Percentiles rank a stretch among this genome's conserved stretches.
Evolutionary conservation across 2,329 filamentous ascomycete species (phyloP).

Genomic region (Penicillium concentricum): DNA sequence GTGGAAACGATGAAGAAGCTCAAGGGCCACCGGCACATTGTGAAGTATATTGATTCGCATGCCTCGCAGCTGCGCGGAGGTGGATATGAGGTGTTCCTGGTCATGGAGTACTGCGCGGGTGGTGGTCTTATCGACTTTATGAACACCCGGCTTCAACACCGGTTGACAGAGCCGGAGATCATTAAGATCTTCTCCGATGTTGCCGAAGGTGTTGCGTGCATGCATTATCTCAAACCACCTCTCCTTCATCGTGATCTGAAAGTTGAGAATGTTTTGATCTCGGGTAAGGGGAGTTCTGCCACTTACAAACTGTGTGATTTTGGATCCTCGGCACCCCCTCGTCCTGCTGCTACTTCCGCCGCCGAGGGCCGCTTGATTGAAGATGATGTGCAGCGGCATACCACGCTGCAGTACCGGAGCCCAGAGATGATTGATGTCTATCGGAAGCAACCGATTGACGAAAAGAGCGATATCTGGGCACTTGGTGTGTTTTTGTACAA

Average conservation of each 20-base stretch:
- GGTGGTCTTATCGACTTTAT: constrained; percentile 98
- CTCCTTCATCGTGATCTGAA: constrained; percentile 93
- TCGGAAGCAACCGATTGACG: constrained; percentile 91
- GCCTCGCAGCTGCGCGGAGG: constrained; percentile 89
- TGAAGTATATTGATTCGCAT: constrained; percentile 98
- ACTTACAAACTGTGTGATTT: constrained; percentile 98
- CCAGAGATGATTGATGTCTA: constrained; percentile 99
- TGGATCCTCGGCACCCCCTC: constrained; percentile 81
- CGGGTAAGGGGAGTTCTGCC: constrained; percentile 61
- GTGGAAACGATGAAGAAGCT: constrained; percentile 99
- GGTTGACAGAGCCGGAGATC: constrained; percentile 95
- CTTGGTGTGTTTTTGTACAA: constrained; percentile 94
- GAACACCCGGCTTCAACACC: constrained; percentile 96
- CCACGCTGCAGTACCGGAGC: constrained; percentile 93
- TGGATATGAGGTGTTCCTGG: constrained; percentile 94
- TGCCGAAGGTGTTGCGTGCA: constrained; percentile 92
- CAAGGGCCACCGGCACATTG: constrained; percentile 92
- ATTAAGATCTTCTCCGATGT: constrained; percentile 95
- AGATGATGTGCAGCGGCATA: constrained; percentile 95
- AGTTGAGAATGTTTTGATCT: constrained; percentile 96
- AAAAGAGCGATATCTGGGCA: constrained; percentile 99
- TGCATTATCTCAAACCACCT: constrained; percentile 97
- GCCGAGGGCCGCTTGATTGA: constrained; percentile 89
- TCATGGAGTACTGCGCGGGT: constrained; percentile 97
- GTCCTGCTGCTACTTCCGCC: constrained; percentile 79